Conservation (phyloP, 192 early-diverging fungal genomes). For the Backusella macrospora region DNA sequence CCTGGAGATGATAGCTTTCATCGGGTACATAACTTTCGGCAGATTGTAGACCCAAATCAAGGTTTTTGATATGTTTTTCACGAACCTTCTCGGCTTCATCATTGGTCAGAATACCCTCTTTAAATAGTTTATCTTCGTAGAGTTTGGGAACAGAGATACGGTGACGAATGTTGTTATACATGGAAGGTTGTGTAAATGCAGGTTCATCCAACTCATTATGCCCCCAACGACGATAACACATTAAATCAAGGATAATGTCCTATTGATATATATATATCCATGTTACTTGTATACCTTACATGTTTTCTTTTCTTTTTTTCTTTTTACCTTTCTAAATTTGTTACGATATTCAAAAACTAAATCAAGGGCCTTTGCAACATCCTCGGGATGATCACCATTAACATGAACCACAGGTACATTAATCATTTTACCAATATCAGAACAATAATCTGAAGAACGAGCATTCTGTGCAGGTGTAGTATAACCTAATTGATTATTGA, state of each 20-base stretch:
- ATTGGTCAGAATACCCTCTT: slow-evolving; percentile 49
- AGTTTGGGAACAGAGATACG: slow-evolving; percentile 82
- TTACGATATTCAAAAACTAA: slow-evolving; percentile 91
- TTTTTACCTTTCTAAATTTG: slow-evolving; percentile 78
- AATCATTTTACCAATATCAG: slow-evolving; percentile 96
- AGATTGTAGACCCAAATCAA: slow-evolving; percentile 63
- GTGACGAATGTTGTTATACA: slow-evolving; percentile 93
- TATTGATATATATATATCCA: not conserved
- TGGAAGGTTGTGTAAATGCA: slow-evolving; percentile 93
- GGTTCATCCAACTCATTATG: slow-evolving; percentile 99
- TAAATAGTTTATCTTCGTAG: slow-evolving; percentile 81
- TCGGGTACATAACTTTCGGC: slow-evolving; percentile 63
- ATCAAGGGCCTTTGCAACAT: slow-evolving; percentile 83
- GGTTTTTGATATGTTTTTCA: slow-evolving; percentile 56
- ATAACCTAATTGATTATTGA: slow-evolving; percentile 98
- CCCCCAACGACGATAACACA: slow-evolving; percentile 95
- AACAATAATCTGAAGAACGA: slow-evolving; percentile 87
- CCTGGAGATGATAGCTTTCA: slow-evolving; percentile 61
- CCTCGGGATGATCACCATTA: slow-evolving; percentile 94
- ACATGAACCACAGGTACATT: slow-evolving; percentile 95
- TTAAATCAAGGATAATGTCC: slow-evolving; percentile 94
- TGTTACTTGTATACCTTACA: not conserved
- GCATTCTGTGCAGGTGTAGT: slow-evolving; percentile 97
- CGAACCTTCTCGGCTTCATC: slow-evolving; percentile 55
- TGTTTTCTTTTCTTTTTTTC: slow-evolving; percentile 15